phyloP scores from a whole-genome alignment of 2,329 filamentous ascomycete genomes.

The Talaromyces sp. region DNA sequence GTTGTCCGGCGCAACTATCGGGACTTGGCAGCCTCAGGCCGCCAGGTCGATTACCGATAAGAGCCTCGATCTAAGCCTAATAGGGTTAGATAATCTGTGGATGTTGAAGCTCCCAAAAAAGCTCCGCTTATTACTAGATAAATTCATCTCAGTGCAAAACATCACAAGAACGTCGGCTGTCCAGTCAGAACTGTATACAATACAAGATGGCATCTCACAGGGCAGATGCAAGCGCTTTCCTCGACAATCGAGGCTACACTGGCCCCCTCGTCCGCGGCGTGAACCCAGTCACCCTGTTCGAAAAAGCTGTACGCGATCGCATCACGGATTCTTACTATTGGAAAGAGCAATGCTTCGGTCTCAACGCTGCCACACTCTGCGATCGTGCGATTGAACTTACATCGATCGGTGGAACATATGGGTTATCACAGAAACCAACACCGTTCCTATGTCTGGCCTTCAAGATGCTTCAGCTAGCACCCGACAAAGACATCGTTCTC shows the following conservation, averaged over 20 bases:
- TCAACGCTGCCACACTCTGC: slow-evolving; percentile 78
- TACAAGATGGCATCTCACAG: slow-evolving; percentile 56
- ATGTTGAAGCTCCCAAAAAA: slow-evolving; percentile 1
- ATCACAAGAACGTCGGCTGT: not conserved
- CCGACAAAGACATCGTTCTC: slow-evolving; percentile 71
- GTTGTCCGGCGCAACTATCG: slow-evolving; percentile 22
- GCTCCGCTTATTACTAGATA: not conserved
- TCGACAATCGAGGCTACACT: slow-evolving; percentile 84
- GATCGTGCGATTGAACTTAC: slow-evolving; percentile 83
- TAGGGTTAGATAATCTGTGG: not conserved
- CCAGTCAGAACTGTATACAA: not conserved
- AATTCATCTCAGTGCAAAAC: not conserved
- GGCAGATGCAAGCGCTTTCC: slow-evolving; percentile 72
- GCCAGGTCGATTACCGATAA: not conserved
- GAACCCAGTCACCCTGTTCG: slow-evolving; percentile 93
- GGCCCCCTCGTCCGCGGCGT: slow-evolving; percentile 79
- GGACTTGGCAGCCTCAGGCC: not conserved
- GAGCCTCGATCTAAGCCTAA: not conserved
- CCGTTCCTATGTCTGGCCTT: slow-evolving; percentile 91
- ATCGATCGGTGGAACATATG: slow-evolving; percentile 86
- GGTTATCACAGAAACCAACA: slow-evolving; percentile 78
- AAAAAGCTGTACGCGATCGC: slow-evolving; percentile 91
- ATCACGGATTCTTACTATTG: slow-evolving; percentile 96
- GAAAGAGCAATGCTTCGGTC: slow-evolving; percentile 97
- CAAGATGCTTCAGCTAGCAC: slow-evolving; percentile 86